These are phyloP conservation scores for Tricholoma sp. DNA, from an alignment of 768 basidiomycete genomes.

Conservation along the genomic window DNA sequence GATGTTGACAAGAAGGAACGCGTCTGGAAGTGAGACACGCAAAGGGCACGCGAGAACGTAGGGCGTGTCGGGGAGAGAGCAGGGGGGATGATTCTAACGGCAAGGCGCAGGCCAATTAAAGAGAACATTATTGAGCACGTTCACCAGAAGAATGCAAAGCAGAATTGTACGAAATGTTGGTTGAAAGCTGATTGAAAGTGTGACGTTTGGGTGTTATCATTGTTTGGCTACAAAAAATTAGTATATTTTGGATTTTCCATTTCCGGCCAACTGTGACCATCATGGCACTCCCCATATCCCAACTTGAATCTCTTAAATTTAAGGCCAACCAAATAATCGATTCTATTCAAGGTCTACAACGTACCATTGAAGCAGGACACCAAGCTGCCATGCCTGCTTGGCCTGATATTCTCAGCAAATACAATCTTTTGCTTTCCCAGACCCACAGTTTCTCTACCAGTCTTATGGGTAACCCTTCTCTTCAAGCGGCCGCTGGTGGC, in stretches of 20 bases:
- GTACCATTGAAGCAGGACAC: slow-evolving; percentile 55
- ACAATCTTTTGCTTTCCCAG: slow-evolving; percentile 79
- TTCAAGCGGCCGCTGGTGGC: slow-evolving; percentile 7
- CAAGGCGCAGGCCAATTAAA: slow-evolving; percentile 8
- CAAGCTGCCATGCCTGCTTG: slow-evolving; percentile 66
- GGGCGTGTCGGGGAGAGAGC: not conserved
- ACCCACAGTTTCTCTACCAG: slow-evolving; percentile 67
- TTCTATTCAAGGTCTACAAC: slow-evolving; percentile 60
- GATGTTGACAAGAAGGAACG: slow-evolving; percentile 16
- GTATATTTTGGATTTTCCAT: too few species aligned
- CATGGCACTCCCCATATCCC: slow-evolving; percentile 46
- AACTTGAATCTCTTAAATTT: slow-evolving; percentile 73
- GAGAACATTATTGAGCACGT: slow-evolving; percentile 7
- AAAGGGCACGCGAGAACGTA: not conserved
- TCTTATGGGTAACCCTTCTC: slow-evolving; percentile 23
- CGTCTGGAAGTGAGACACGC: slow-evolving; percentile 9
- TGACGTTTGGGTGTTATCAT: too few species aligned
- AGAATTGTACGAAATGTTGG: not conserved
- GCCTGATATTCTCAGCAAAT: slow-evolving; percentile 85
- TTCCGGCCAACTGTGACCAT: too few species aligned
- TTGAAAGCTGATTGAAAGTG: not conserved
- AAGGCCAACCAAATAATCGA: slow-evolving; percentile 78
- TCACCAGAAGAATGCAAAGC: too few species aligned
- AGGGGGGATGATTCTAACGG: slow-evolving; percentile 5
- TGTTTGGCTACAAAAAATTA: too few species aligned